Evolutionary conservation across 176 grass and related monocot species (phyloP), one percentile per base, ranked within the genome.

Genomic region (Eragrostis curvula): DNA sequence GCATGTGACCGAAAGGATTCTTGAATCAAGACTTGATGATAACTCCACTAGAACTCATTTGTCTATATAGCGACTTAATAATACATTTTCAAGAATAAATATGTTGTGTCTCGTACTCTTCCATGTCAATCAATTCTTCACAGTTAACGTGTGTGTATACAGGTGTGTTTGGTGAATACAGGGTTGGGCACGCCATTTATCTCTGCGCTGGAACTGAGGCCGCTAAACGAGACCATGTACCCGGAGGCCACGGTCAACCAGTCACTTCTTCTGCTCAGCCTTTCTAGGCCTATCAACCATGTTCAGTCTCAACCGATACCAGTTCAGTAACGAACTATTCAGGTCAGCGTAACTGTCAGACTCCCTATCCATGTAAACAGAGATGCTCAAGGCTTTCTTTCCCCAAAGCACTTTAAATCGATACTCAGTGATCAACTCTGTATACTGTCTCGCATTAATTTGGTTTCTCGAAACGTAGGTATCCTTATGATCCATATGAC

Each of bases 101-200:
- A 29, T 51, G 44, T 51, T 3, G 12, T 29, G 28, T 6, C 10
- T 63, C 27, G 14, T 30, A n/a, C n/a, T n/a, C n/a, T 30, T 15
- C 10, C 21, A 12, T 1, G 14, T 7, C 20, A 73, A 51, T 16
- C 15, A 4, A 2, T 0, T 52, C n/a, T n/a, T n/a, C n/a, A n/a
- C n/a, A n/a, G n/a, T n/a, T n/a, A n/a, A n/a, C n/a, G n/a, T n/a
- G 6, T 39, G 20, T n/a, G 12, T 61, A 3, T 44, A 79, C 15
- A 87, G 68, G 88, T 93, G 24, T 93, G 91, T 65, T 44, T 88
- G 56, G 82, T 90, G 39, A 85, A 90, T 32, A 90, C 24, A 10
- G 85, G 83, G 12, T 6, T 43, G 30, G 91, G 88, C 11, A 93
- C 82, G 23, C 91, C 91, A 11, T 88, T 93, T 81, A 83, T 90